Percentiles rank a stretch among this genome's conserved stretches.
Evolutionary conservation across 179 eudicot genomes (phyloP).

Genomic region (Actinidia chinensis): DNA sequence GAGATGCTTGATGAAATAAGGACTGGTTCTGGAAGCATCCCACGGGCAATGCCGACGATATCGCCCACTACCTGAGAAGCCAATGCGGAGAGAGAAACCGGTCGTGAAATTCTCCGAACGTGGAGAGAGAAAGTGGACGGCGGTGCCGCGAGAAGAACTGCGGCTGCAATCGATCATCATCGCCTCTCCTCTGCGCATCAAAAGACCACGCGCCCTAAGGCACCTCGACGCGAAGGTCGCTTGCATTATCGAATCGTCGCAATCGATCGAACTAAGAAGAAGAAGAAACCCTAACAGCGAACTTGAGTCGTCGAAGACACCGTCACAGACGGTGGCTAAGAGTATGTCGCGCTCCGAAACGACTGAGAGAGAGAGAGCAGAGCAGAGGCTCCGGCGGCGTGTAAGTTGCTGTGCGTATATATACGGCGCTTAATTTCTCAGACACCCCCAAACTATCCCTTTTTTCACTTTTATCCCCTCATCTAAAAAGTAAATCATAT

Average conservation of each 20-base stretch:
- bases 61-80: background rate
- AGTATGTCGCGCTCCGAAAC: no score
- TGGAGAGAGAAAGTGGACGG: background rate
- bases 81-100: slow-evolving; percentile 1
- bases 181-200: slow-evolving; percentile 13
- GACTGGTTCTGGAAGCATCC: slow-evolving; percentile 18
- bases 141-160: slow-evolving; percentile 15
- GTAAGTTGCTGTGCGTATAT: no score
- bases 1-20: slow-evolving; percentile 29
- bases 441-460: no score
- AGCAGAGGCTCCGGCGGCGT: no score
- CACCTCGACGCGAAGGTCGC: slow-evolving; percentile 30
- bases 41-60: background rate
- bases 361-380: background rate
- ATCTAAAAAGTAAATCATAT: no score
- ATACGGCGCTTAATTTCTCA: no score
- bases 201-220: slow-evolving; percentile 18
- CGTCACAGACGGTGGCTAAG: no score
- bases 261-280: background rate
- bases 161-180: background rate
- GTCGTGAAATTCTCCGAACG: slow-evolving; percentile 6
- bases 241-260: slow-evolving; percentile 18
- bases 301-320: no score
- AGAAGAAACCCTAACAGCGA: no score
- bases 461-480: no score